Conservation (phyloP, 2,329 filamentous ascomycete species). For the Penicillium thymicola region DNA sequence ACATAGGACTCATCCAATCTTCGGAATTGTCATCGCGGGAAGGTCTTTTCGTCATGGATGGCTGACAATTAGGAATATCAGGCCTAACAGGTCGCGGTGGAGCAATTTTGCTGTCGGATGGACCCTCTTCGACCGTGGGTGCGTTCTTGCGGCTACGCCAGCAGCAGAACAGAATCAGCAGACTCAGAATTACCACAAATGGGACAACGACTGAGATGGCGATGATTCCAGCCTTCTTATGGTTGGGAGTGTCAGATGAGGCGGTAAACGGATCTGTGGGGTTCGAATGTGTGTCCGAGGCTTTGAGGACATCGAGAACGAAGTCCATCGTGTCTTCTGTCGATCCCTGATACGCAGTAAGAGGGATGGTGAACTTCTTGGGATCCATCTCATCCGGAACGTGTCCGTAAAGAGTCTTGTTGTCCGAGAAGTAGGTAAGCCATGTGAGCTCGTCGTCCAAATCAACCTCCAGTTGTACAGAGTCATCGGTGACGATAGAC, state of each 20-base stretch:
- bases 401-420: conserved; percentile 48
- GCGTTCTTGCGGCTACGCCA: conserved; percentile 33
- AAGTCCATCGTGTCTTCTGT: conserved; percentile 45
- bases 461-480: conserved; percentile 44
- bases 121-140: conserved; percentile 21
- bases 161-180: conserved; percentile 33
- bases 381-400: conserved; percentile 44
- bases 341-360: conserved; percentile 44
- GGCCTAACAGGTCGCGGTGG: conserved; percentile 22
- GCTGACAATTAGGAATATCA: conserved; percentile 26
- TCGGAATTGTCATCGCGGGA: conserved; percentile 22
- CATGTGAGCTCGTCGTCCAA: conserved; percentile 44
- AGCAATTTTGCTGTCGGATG: conserved; percentile 22
- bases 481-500: conserved; percentile 40
- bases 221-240: conserved; percentile 38
- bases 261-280: conserved; percentile 20
- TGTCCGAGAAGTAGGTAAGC: conserved; percentile 49
- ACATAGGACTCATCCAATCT: conserved; percentile 21
- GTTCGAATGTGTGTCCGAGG: conserved; percentile 16
- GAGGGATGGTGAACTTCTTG: conserved; percentile 40
- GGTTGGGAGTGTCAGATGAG: conserved; percentile 15
- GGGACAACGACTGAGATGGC: conserved; percentile 38
- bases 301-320: conserved; percentile 36
- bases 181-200: conserved; percentile 28
- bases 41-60: conserved; percentile 18